A percentile compares a stretch with the other conserved stretches of the same genome.
These are phyloP conservation scores for Diaporthe vaccinii DNA, from an alignment of 2,329 filamentous ascomycete genomes.

Conservation along the genomic window DNA sequence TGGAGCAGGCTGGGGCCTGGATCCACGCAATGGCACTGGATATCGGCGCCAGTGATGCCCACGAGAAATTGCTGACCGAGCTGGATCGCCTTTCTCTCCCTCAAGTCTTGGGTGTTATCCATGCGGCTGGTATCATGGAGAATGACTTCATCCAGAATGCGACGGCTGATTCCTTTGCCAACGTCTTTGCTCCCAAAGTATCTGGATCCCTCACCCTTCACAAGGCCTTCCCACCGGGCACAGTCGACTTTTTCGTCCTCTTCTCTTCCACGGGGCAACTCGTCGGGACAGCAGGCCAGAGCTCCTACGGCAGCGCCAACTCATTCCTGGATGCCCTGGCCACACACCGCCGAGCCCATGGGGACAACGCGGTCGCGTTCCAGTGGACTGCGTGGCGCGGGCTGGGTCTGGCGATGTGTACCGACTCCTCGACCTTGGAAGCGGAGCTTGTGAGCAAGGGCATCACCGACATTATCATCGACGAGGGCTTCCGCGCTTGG, in stretches of 20 bases:
- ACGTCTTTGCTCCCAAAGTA: constrained; percentile 65
- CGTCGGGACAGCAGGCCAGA: constrained; percentile 64
- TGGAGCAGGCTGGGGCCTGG: constrained; percentile 53
- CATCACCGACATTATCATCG: not conserved
- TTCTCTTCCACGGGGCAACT: constrained; percentile 64
- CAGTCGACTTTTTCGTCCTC: constrained; percentile 66
- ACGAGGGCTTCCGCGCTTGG: not conserved
- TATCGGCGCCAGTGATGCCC: constrained; percentile 56
- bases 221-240: constrained; percentile 54
- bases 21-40: constrained; percentile 63
- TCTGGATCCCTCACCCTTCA: constrained; percentile 68
- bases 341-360: constrained; percentile 50
- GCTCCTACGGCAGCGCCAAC: constrained; percentile 62
- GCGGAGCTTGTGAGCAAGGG: constrained; percentile 6
- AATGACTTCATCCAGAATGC: constrained; percentile 53
- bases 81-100: constrained; percentile 53
- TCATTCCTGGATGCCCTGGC: constrained; percentile 56
- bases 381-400: constrained; percentile 59
- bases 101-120: constrained; percentile 59
- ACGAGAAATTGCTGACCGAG: constrained; percentile 53
- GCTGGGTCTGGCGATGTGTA: constrained; percentile 50
- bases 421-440: not conserved
- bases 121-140: constrained; percentile 62
- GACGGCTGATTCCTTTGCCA: constrained; percentile 61
- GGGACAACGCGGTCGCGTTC: constrained; percentile 56